phyloP scores from a whole-genome alignment of 345 rosid genomes.

The Populus simonii region DNA sequence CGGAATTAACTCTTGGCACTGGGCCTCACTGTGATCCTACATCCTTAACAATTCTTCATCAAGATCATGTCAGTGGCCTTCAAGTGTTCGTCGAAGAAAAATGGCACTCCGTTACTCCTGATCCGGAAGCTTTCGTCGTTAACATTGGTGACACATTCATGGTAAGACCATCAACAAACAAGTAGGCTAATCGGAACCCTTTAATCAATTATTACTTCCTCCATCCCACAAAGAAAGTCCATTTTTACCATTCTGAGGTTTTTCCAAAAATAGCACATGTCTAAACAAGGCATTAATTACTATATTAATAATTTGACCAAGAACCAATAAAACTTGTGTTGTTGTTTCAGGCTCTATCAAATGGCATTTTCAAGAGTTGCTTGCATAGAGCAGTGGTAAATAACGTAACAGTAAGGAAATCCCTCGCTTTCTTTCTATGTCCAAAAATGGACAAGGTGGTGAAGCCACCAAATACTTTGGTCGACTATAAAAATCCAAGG shows the following conservation, averaged over 20 bases:
- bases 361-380: slow-evolving; percentile 86
- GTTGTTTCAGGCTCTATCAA: slow-evolving; percentile 68
- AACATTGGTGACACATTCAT: slow-evolving; percentile 97
- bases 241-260: not conserved
- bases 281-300: not conserved
- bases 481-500: slow-evolving; percentile 51
- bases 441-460: slow-evolving; percentile 77
- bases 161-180: slow-evolving; percentile 39
- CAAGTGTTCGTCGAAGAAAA: slow-evolving; percentile 76
- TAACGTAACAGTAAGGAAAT: slow-evolving; percentile 62
- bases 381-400: slow-evolving; percentile 93
- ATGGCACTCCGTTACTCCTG: slow-evolving; percentile 73
- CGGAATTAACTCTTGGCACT: slow-evolving; percentile 85
- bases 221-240: not conserved
- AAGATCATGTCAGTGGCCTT: slow-evolving; percentile 84
- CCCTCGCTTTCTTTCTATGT: slow-evolving; percentile 90
- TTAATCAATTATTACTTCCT: not conserved
- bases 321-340: not conserved
- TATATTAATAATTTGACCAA: not conserved
- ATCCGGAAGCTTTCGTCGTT: slow-evolving; percentile 75
- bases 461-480: slow-evolving; percentile 64
- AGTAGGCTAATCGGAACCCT: not conserved
- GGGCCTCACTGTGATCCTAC: slow-evolving; percentile 99
- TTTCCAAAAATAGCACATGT: not conserved
- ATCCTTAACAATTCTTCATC: slow-evolving; percentile 94